Evolutionary conservation across 2,329 filamentous ascomycete species (phyloP).

Genomic region (Neodidymelliopsis sp.): DNA sequence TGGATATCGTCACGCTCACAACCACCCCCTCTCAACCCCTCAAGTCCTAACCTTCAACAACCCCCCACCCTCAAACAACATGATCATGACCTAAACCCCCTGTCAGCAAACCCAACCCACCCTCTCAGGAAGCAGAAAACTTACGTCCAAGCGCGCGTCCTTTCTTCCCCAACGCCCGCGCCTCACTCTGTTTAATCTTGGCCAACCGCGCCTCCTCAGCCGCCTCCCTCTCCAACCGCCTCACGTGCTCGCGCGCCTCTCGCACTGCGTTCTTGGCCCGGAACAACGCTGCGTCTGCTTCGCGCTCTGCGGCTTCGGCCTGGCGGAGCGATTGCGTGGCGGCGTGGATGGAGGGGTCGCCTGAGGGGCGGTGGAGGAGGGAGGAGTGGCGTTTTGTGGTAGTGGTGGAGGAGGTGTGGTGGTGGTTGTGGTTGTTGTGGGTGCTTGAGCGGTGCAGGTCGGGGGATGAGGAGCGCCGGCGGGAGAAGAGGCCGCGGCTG

Average conservation of each 20-base stretch:
- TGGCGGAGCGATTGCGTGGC: constrained; percentile 68
- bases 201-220: constrained; percentile 60
- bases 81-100: constrained; percentile 21
- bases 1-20: background rate
- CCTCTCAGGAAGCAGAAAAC: constrained; percentile 40
- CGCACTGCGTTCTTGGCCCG: constrained; percentile 66
- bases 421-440: constrained; percentile 18
- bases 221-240: constrained; percentile 69
- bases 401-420: constrained; percentile 30
- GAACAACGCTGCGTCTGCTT: constrained; percentile 69
- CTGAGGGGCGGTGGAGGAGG: constrained; percentile 53
- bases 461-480: constrained; percentile 46
- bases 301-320: constrained; percentile 69
- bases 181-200: constrained; percentile 73
- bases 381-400: constrained; percentile 41
- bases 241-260: constrained; percentile 70
- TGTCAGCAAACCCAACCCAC: background rate
- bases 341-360: constrained; percentile 68
- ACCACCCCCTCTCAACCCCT: no score
- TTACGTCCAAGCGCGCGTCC: constrained; percentile 74
- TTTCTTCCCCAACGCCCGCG: constrained; percentile 70
- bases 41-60: no score
- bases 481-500: constrained; percentile 46
- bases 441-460: constrained; percentile 28
- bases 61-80: background rate